Percentiles rank a stretch among this genome's conserved stretches.
phyloP scores from a whole-genome alignment of 345 rosid genomes.

The Kandelia obovata region DNA sequence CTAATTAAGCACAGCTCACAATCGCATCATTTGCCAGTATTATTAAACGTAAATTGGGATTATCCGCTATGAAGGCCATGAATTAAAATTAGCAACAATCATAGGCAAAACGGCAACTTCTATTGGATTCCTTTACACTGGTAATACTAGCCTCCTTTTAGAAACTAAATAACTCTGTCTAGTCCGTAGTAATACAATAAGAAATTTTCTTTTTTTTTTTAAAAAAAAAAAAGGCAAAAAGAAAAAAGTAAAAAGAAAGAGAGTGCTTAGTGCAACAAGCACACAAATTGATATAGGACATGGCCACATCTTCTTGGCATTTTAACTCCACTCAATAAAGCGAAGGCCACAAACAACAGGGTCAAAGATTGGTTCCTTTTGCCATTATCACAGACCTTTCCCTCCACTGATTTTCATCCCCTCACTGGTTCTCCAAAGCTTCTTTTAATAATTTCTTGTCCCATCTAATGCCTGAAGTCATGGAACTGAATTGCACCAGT shows the following conservation, averaged over 20 bases:
- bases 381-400: conserved; percentile 13
- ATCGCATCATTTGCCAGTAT: too few relatives aligned
- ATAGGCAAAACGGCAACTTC: too few relatives aligned
- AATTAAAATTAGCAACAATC: too few relatives aligned
- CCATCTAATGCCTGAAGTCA: neutral
- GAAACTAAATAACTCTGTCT: too few relatives aligned
- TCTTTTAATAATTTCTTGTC: conserved; percentile 14
- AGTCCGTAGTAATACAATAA: too few relatives aligned
- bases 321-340: conserved; percentile 3
- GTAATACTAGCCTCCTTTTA: too few relatives aligned
- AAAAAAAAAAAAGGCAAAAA: too few relatives aligned
- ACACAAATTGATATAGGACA: neutral
- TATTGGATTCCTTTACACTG: too few relatives aligned
- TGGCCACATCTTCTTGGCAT: neutral
- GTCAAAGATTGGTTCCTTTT: conserved; percentile 47
- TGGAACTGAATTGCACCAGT: conserved; percentile 9
- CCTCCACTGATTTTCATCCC: neutral
- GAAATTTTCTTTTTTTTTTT: too few relatives aligned
- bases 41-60: too few relatives aligned
- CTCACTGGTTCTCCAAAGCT: conserved; percentile 1
- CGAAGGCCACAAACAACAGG: conserved; percentile 9
- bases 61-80: too few relatives aligned
- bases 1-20: too few relatives aligned
- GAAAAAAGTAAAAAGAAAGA: neutral
- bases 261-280: neutral